These are phyloP conservation scores for Xylaria bambusicola DNA, from an alignment of 495 filamentous ascomycete genomes.

Conservation along the genomic window DNA sequence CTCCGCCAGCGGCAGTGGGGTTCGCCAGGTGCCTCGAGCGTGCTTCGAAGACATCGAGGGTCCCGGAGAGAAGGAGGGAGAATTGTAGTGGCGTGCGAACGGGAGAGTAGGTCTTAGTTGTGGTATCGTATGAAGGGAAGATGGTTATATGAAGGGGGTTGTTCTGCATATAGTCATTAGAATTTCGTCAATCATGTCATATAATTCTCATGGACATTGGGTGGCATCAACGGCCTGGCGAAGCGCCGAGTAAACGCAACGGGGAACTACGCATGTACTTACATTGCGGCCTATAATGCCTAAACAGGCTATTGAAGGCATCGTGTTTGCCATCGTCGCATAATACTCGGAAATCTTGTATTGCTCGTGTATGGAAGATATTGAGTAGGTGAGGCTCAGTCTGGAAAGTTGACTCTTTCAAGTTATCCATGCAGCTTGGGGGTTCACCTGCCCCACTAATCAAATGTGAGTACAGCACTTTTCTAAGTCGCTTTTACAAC, in stretches of 20 bases:
- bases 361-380: neutral
- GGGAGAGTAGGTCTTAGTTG: constrained; percentile 45
- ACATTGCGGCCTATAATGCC: constrained; percentile 92
- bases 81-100: constrained; percentile 73
- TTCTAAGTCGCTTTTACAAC: no score
- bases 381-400: neutral
- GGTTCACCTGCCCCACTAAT: neutral
- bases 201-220: neutral
- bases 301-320: constrained; percentile 84
- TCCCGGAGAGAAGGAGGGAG: constrained; percentile 85
- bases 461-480: neutral
- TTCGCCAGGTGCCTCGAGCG: constrained; percentile 60
- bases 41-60: constrained; percentile 89
- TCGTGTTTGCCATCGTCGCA: constrained; percentile 45
- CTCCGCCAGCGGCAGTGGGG: neutral
- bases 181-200: neutral
- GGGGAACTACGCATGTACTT: constrained; percentile 27
- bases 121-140: constrained; percentile 68
- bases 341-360: no score
- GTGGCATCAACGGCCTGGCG: neutral
- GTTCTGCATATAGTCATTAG: constrained; percentile 59
- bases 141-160: constrained; percentile 92
- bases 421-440: neutral
- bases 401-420: neutral
- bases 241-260: neutral